Percentiles rank a stretch among this genome's conserved stretches.
Evolutionary conservation across 371 early-diverging fungal genomes (phyloP).

Genomic region (Enterospora canceri): DNA sequence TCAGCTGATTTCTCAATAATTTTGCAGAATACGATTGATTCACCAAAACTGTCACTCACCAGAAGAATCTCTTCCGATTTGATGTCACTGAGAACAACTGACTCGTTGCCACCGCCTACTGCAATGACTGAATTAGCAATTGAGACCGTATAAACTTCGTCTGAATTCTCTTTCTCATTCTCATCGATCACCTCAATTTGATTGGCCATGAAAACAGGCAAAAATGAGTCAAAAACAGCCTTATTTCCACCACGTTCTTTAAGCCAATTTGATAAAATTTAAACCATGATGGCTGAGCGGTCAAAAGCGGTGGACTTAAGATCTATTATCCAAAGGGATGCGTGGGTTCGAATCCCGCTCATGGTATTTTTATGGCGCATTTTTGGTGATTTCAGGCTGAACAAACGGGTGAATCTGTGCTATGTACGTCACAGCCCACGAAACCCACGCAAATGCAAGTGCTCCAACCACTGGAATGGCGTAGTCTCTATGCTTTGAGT

Average conservation of each 20-base stretch:
- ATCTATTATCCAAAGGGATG: slow-evolving; percentile 22
- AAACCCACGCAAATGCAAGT: slow-evolving; percentile 31
- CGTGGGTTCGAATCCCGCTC: slow-evolving; percentile 45
- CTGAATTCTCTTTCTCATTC: too few relatives aligned
- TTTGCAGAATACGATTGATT: slow-evolving; percentile 25
- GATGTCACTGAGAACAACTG: slow-evolving; percentile 3
- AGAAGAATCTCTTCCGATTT: background rate
- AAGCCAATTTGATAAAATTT: background rate
- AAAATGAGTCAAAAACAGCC: background rate
- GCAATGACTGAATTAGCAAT: background rate
- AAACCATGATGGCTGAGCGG: slow-evolving; percentile 42
- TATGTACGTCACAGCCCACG: slow-evolving; percentile 45
- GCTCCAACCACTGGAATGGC: slow-evolving; percentile 20
- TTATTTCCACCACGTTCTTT: background rate
- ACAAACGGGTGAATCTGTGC: slow-evolving; percentile 45
- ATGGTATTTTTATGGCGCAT: slow-evolving; percentile 23
- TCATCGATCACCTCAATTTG: background rate
- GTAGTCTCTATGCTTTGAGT: background rate
- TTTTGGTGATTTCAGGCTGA: slow-evolving; percentile 15
- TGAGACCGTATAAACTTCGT: slow-evolving; percentile 30
- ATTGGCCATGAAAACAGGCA: background rate
- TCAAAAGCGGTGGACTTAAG: slow-evolving; percentile 44
- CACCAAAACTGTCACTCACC: slow-evolving; percentile 17
- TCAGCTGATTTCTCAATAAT: background rate
- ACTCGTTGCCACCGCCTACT: slow-evolving; percentile 26